These are phyloP conservation scores for Gyrodon lividus DNA, from an alignment of 768 basidiomycete species.

Conservation along the genomic window DNA sequence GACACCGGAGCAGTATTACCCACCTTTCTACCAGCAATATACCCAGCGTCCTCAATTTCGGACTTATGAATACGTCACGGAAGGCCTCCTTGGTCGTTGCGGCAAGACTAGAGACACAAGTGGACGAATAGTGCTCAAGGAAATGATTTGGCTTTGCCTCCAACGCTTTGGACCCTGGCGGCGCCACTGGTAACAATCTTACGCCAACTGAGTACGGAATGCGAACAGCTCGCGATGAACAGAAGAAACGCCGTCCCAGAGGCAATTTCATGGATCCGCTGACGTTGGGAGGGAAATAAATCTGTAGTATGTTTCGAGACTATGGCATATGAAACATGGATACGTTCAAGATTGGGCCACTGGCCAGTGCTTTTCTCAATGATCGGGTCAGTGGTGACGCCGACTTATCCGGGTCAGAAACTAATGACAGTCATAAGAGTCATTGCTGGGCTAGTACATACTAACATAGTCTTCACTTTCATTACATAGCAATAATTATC, in stretches of 20 bases:
- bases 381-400: slow-evolving; percentile 1
- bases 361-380: neutral
- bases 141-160: neutral
- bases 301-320: neutral
- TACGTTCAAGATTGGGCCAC: neutral
- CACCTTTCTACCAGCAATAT: slow-evolving; percentile 14
- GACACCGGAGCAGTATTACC: neutral
- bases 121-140: neutral
- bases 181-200: neutral
- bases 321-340: slow-evolving; percentile 12
- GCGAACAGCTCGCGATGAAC: slow-evolving; percentile 12
- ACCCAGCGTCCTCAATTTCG: neutral
- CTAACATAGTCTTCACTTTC: too few species aligned
- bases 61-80: neutral
- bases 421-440: too few species aligned
- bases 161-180: neutral
- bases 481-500: too few species aligned
- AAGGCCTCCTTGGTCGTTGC: neutral
- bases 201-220: slow-evolving; percentile 12
- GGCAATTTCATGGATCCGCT: slow-evolving; percentile 16
- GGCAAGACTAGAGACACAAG: neutral
- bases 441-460: too few species aligned
- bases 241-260: slow-evolving; percentile 11
- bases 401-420: neutral
- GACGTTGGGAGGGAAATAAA: neutral